Evolutionary conservation across 2,329 filamentous ascomycete genomes (phyloP).

Genomic region (Paramyrothecium sp.): DNA sequence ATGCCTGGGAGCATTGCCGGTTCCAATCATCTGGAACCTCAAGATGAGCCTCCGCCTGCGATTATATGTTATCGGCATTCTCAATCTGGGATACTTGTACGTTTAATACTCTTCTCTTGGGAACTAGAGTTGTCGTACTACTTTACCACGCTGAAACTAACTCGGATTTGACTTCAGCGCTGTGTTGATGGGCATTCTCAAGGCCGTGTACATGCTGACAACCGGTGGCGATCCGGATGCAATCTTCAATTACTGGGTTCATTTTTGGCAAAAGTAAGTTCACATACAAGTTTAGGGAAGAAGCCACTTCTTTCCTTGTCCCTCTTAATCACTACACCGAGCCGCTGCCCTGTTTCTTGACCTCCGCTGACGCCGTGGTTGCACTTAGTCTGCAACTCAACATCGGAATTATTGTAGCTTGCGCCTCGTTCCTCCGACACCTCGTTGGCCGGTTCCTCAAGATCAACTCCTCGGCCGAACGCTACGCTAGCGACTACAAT

Average conservation of each 20-base stretch:
- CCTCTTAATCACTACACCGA: background rate
- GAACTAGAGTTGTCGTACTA: background rate
- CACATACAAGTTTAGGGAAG: background rate
- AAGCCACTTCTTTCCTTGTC: background rate
- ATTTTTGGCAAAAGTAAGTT: conserved; percentile 20
- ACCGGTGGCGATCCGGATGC: conserved; percentile 22
- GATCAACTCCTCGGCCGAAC: conserved; percentile 12
- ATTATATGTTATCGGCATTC: background rate
- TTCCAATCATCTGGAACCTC: conserved; percentile 2
- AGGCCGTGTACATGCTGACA: conserved; percentile 24
- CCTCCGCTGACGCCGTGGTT: background rate
- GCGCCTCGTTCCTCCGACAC: conserved; percentile 21
- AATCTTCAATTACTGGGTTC: conserved; percentile 20
- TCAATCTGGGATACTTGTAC: conserved; percentile 28
- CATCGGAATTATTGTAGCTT: conserved; percentile 23
- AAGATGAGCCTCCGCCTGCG: conserved; percentile 1
- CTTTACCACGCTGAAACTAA: background rate
- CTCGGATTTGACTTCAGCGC: conserved; percentile 11
- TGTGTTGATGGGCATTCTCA: conserved; percentile 25
- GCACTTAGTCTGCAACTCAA: conserved; percentile 20
- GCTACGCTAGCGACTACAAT: conserved; percentile 3
- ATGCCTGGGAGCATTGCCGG: background rate
- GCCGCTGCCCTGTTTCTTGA: background rate
- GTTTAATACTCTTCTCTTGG: conserved; percentile 1
- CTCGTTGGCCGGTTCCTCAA: conserved; percentile 19